Conservation (phyloP, 371 early-diverging fungal species). For the Blyttiomyces sp. region DNA sequence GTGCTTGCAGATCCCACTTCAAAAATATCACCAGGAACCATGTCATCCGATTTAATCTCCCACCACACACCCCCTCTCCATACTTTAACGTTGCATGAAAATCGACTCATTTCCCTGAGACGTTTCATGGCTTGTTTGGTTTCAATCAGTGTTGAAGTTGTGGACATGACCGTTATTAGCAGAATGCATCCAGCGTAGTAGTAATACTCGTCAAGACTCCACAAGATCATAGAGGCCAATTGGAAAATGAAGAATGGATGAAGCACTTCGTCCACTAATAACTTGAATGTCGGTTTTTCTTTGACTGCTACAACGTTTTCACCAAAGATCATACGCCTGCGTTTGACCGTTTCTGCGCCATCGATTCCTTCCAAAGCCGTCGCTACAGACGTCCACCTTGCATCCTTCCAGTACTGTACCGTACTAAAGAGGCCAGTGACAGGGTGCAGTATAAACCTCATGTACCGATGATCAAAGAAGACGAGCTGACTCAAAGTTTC, state of each 20-base stretch:
- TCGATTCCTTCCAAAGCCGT: slow-evolving; percentile 38
- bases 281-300: slow-evolving; percentile 68
- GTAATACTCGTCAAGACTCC: slow-evolving; percentile 92
- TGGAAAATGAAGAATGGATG: slow-evolving; percentile 97
- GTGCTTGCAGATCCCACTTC: slow-evolving; percentile 54
- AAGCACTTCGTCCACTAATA: slow-evolving; percentile 85
- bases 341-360: slow-evolving; percentile 19
- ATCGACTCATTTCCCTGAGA: slow-evolving; percentile 83
- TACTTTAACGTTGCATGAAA: slow-evolving; percentile 75
- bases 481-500: slow-evolving; percentile 2
- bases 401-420: slow-evolving; percentile 73
- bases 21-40: slow-evolving; percentile 94
- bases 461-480: slow-evolving; percentile 75
- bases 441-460: slow-evolving; percentile 82
- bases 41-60: slow-evolving; percentile 71
- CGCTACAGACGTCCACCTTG: slow-evolving; percentile 56
- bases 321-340: slow-evolving; percentile 78
- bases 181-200: slow-evolving; percentile 93
- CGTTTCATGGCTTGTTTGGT: slow-evolving; percentile 76
- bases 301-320: slow-evolving; percentile 77
- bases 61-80: slow-evolving; percentile 68
- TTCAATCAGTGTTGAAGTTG: slow-evolving; percentile 77
- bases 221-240: slow-evolving; percentile 81
- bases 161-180: slow-evolving; percentile 74
- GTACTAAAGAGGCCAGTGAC: slow-evolving; percentile 66